Base-by-base conservation (phyloP, 1,284 basidiomycete species). In the Fomitopsis pinicola region DNA sequence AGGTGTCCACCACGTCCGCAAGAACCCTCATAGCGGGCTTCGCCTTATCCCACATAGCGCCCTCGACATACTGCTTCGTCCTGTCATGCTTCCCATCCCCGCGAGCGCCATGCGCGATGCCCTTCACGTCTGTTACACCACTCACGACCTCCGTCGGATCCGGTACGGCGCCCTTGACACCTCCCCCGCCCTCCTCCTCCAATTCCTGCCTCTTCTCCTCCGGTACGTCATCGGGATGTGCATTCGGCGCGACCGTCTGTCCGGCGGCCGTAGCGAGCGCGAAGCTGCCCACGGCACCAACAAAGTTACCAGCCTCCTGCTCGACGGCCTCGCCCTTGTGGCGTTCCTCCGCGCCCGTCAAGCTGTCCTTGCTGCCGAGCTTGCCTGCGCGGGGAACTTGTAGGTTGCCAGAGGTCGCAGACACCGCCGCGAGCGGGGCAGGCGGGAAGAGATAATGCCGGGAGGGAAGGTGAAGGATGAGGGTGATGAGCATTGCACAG, bases 371-470 rank as follows among this genome's bases (percentile, higher is more conserved):
- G 35, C 69, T 71, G 10, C 67, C 72, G 14, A 75, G 60, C 0
- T 61, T 64, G 9, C 70, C 72, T 0, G 72, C 68, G 8, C 68
- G 69, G 15, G 73, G 73, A 8, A 64, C 65, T 44, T 73, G 72
- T 2, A 74, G 46, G 48, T 71, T 71, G 7, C 72, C 73, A 1
- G 67, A 62, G 2, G 61, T 62, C 0, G 64, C 66, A 48, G 67
- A 69, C 59, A 79, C 71, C 5, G 74, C 70, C 14, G 77, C 72
- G 14, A 79, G 64, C 0, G 77, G 78, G 4, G 77, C 79, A n/a
- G 79, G 77, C 5, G 83, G 84, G 73, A 86, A 86, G 36, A 84
- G 73, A 36, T 73, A 63, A 15, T 69, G 61, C 52, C 83, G 73
- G 1, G 77, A 75, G 7, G 72, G 71, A 0, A 82, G 81, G 62